A percentile compares a stretch with the other conserved stretches of the same genome.
Conservation (phyloP, 225 moss, liverwort and hornwort species). For the Lunularia cruciata region DNA sequence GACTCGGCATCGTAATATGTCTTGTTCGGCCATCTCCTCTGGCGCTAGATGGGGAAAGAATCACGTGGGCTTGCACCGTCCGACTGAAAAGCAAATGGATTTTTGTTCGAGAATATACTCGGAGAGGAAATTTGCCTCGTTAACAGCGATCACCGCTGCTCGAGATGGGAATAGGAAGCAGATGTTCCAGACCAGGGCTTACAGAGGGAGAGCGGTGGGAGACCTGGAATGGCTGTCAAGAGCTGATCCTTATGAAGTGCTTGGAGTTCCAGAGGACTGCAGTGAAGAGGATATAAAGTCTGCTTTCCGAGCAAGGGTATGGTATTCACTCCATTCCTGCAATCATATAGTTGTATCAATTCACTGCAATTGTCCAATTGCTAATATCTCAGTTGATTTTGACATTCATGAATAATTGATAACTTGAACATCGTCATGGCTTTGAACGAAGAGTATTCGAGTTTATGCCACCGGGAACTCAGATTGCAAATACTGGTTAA, state of each 20-base stretch:
- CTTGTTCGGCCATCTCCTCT: too few species aligned
- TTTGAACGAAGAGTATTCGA: too few species aligned
- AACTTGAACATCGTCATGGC: too few species aligned
- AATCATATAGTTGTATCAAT: too few species aligned
- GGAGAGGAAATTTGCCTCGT: not conserved
- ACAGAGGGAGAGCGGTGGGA: slow-evolving; percentile 36
- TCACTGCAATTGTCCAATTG: too few species aligned
- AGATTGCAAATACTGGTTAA: not conserved
- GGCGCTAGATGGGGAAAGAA: too few species aligned
- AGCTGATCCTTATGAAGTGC: slow-evolving; percentile 66
- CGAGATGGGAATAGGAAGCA: not conserved
- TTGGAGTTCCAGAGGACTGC: slow-evolving; percentile 67
- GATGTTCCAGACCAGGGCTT: slow-evolving; percentile 24
- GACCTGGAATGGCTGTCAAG: slow-evolving; percentile 60
- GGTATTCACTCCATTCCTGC: slow-evolving; percentile 1
- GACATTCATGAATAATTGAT: too few species aligned
- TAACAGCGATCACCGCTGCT: not conserved
- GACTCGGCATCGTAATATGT: too few species aligned
- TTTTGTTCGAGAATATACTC: not conserved
- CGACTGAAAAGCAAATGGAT: too few species aligned
- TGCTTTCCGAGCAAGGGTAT: slow-evolving; percentile 87
- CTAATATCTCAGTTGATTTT: too few species aligned
- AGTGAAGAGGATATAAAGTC: slow-evolving; percentile 80
- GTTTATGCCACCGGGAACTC: not conserved
- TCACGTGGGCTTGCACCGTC: too few species aligned